A percentile compares a stretch with the other conserved stretches of the same genome.
Evolutionary conservation across 148 eudicot species (phyloP).

Genomic region (Diospyros lotus): DNA sequence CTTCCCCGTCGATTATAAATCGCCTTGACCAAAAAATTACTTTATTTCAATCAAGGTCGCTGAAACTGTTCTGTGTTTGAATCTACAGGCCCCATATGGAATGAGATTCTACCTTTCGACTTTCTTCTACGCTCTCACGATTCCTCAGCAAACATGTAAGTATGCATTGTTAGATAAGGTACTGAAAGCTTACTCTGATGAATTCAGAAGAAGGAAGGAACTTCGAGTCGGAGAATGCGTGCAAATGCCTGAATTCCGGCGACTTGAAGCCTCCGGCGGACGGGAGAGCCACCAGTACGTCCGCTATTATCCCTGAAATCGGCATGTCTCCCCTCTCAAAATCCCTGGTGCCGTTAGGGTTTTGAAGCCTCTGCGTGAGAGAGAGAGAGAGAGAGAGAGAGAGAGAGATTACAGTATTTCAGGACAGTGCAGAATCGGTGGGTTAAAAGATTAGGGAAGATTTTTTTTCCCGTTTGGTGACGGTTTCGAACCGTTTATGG

Average conservation of each 20-base stretch:
- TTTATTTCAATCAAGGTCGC: not conserved
- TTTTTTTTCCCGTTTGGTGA: not conserved
- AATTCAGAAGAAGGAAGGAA: constrained; percentile 10
- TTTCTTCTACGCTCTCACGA: not conserved
- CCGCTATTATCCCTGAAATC: constrained; percentile 42
- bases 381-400: not conserved
- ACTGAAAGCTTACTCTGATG: constrained; percentile 26
- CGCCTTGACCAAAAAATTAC: not conserved
- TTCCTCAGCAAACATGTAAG: constrained; percentile 7
- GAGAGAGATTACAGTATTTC: not conserved
- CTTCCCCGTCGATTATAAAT: not conserved
- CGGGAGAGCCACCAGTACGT: constrained; percentile 40
- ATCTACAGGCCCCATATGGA: not conserved
- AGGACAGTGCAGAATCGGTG: not conserved
- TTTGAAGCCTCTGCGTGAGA: not conserved
- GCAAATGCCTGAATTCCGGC: constrained; percentile 25
- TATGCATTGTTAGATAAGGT: not conserved
- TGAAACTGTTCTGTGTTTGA: not conserved
- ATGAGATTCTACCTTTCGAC: not conserved
- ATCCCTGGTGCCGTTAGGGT: constrained; percentile 1
- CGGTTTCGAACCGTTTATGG: not conserved
- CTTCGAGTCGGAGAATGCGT: constrained; percentile 26
- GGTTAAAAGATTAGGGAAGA: too few species aligned
- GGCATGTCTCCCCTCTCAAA: constrained; percentile 24
- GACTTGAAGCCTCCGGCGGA: constrained; percentile 32